These are phyloP conservation scores for Podila horticola DNA, from an alignment of 192 early-diverging fungal genomes.

Conservation along the genomic window DNA sequence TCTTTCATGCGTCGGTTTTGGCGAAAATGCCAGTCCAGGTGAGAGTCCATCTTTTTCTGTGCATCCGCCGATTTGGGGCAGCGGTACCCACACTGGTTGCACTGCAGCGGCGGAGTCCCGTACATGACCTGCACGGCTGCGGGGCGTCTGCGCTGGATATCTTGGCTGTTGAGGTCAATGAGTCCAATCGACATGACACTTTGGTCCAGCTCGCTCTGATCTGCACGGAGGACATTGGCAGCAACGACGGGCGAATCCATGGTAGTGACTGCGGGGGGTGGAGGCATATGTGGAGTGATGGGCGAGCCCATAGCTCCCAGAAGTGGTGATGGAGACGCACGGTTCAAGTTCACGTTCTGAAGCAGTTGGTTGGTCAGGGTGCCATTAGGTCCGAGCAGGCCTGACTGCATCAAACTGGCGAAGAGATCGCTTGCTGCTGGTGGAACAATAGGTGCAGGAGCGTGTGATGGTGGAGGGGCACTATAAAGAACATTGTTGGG, in stretches of 20 bases:
- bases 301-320: slow-evolving; percentile 9
- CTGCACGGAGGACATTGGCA: slow-evolving; percentile 7
- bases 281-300: slow-evolving; percentile 1
- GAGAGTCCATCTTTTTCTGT: slow-evolving; percentile 78
- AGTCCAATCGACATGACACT: slow-evolving; percentile 40
- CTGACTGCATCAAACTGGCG: slow-evolving; percentile 46
- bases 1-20: slow-evolving; percentile 91
- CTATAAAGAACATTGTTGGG: no score
- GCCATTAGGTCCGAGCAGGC: slow-evolving; percentile 34
- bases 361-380: slow-evolving; percentile 24
- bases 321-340: slow-evolving; percentile 21
- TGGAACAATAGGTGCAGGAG: background rate
- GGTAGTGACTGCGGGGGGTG: slow-evolving; percentile 11
- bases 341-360: slow-evolving; percentile 21
- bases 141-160: slow-evolving; percentile 57
- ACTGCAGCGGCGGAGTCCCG: slow-evolving; percentile 79
- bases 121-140: slow-evolving; percentile 78
- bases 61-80: slow-evolving; percentile 74
- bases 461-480: background rate
- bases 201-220: slow-evolving; percentile 32
- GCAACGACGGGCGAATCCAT: background rate
- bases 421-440: slow-evolving; percentile 29
- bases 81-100: slow-evolving; percentile 94
- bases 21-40: slow-evolving; percentile 97
- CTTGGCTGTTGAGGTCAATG: slow-evolving; percentile 61